Conservation (phyloP, 345 rosid species). For the Jatropha curcas region DNA sequence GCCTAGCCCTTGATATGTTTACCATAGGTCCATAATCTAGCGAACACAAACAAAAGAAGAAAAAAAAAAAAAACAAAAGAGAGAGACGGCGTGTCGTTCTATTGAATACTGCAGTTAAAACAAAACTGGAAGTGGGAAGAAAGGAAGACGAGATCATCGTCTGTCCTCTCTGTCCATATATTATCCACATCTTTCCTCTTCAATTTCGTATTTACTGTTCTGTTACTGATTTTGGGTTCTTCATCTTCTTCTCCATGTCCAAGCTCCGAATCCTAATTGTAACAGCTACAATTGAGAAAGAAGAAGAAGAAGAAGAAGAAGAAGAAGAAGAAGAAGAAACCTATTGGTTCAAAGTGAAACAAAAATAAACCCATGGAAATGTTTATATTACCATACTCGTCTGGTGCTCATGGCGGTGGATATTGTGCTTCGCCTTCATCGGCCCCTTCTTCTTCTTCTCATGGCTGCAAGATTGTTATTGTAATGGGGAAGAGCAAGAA, state of each 20-base stretch:
- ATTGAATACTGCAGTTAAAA: too few species aligned
- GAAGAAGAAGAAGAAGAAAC: neutral
- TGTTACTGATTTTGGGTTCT: too few species aligned
- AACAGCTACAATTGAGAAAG: too few species aligned
- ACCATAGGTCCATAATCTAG: too few species aligned
- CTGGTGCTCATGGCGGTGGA: neutral
- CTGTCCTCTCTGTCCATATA: neutral
- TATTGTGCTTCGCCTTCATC: neutral
- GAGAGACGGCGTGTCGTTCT: too few species aligned
- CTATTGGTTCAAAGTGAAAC: neutral
- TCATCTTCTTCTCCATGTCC: slow-evolving; percentile 1
- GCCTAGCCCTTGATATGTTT: too few species aligned
- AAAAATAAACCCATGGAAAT: slow-evolving; percentile 1
- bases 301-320: too few species aligned
- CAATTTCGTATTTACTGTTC: neutral
- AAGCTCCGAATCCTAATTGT: neutral
- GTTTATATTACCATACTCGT: neutral
- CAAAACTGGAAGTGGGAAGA: too few species aligned
- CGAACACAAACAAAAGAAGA: too few species aligned
- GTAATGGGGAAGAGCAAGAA: slow-evolving; percentile 53
- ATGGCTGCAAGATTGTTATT: slow-evolving; percentile 27
- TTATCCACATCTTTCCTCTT: neutral
- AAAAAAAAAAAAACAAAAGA: too few species aligned
- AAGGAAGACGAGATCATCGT: neutral
- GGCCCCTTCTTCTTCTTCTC: slow-evolving; percentile 19